Conservation (phyloP, 805 yeast species). For the Suhomyces vadensis region DNA sequence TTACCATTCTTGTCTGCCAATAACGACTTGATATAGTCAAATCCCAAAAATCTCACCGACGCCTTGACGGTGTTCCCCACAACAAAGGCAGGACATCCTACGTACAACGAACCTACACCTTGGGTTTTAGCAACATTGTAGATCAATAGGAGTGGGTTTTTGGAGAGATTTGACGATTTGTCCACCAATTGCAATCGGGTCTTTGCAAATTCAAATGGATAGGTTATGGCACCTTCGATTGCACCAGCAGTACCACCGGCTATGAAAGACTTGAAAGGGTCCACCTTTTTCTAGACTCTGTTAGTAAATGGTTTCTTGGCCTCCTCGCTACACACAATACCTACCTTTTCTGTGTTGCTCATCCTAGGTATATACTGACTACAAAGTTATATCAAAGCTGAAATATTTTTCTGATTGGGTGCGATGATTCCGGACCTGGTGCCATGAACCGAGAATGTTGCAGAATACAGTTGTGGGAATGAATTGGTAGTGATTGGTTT, state of each 20-base stretch:
- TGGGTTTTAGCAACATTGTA: conserved; percentile 72
- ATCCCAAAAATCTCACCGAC: conserved; percentile 90
- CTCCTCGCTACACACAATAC: neutral
- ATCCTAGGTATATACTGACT: too few species aligned
- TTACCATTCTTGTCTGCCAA: conserved; percentile 84
- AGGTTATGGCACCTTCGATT: conserved; percentile 86
- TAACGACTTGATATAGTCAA: conserved; percentile 78
- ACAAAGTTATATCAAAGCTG: neutral
- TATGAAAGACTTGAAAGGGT: conserved; percentile 77
- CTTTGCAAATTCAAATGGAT: conserved; percentile 96
- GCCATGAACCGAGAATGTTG: too few species aligned
- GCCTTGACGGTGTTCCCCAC: conserved; percentile 97
- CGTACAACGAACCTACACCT: conserved; percentile 78
- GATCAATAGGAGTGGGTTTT: conserved; percentile 83
- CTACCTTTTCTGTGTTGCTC: conserved; percentile 5
- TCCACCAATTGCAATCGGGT: conserved; percentile 84
- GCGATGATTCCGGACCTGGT: conserved; percentile 2
- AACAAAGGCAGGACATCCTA: conserved; percentile 96
- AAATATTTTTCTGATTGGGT: conserved; percentile 1
- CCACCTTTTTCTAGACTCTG: conserved; percentile 42
- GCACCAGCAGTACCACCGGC: conserved; percentile 99
- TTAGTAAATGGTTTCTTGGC: conserved; percentile 9
- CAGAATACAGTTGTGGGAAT: too few species aligned
- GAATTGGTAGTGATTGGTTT: too few species aligned
- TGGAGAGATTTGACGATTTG: conserved; percentile 60